Conservation (phyloP, 2,329 filamentous ascomycete species). For the Ophiostoma novo-ulmi region DNA sequence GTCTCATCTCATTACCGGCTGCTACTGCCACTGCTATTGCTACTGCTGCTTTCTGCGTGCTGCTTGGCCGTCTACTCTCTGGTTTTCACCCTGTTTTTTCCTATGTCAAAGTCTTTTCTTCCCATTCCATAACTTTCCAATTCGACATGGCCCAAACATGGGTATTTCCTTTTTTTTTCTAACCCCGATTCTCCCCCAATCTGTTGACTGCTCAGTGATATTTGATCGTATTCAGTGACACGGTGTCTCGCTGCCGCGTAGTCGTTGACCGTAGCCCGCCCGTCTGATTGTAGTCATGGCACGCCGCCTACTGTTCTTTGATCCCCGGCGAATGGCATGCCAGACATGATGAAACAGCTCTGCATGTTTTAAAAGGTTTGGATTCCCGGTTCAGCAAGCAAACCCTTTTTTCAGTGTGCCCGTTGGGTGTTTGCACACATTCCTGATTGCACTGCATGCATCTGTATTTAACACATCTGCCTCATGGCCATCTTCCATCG, state of each 20-base stretch:
- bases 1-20: neutral
- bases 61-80: neutral
- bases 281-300: neutral
- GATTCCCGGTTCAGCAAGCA: neutral
- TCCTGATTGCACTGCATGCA: neutral
- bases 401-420: neutral
- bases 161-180: conserved; percentile 11
- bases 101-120: conserved; percentile 8
- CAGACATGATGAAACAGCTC: neutral
- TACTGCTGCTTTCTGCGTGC: conserved; percentile 6
- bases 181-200: too few relatives aligned
- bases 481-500: neutral
- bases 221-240: neutral
- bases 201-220: neutral
- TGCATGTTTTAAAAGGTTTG: neutral
- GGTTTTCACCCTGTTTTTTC: conserved; percentile 13
- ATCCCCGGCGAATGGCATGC: too few relatives aligned
- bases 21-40: neutral
- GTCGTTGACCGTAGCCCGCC: neutral
- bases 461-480: neutral
- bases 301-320: neutral
- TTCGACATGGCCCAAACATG: conserved; percentile 9
- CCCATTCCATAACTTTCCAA: neutral
- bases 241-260: neutral
- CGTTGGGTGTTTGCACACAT: neutral